Base-by-base conservation (phyloP, 805 yeast genomes). In the Yamadazyma olivae region DNA sequence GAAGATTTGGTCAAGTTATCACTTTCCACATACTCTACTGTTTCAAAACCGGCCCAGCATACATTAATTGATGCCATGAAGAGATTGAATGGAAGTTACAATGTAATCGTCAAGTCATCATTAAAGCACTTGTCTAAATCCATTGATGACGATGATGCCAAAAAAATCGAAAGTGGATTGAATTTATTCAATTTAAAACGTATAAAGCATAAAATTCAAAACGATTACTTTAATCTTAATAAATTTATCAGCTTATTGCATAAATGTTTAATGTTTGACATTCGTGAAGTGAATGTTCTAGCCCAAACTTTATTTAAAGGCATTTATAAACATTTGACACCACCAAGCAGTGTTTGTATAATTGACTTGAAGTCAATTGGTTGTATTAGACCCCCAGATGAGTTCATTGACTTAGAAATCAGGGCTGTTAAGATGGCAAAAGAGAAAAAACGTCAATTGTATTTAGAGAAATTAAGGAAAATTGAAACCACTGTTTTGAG, bases 41-140 rank as follows among this genome's bases (percentile, higher is more conserved):
- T 85, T n/a, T 73, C 88, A 1, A 64, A 70, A 7, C 74, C 81
- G 15, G 95, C 96, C 0, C 87, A 83, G 36, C 57, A 73, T 0
- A 74, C 83, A 2, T 59, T 93, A 38, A 71, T 77, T 2, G 80
- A 82, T 19, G 77, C 85, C 1, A 75, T 85, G 71, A 82, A 79
- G 47, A 77, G 83, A 39, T 62, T 91, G 3, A 70, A 79, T 44
- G 85, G 86, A 0, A 74, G 88, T 0, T 80, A 83, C 41, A 67
- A 74, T 14, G 53, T 71, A 2, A 72, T 87, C 24, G 56, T 82
- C 2, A 67, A 67, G 8, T 51, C 59, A 13, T 61, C 85, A 2
- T 58, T 88, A 17, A 62, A 64, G 6, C 61, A 70, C 2, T 59
- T 84, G 13, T 56, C 71, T 5, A 59, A 59, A 12, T 81, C 84